Evolutionary conservation across 768 basidiomycete species (phyloP), one percentile per base, ranked within the genome.

Genomic region (Tephrocybe sp.): DNA sequence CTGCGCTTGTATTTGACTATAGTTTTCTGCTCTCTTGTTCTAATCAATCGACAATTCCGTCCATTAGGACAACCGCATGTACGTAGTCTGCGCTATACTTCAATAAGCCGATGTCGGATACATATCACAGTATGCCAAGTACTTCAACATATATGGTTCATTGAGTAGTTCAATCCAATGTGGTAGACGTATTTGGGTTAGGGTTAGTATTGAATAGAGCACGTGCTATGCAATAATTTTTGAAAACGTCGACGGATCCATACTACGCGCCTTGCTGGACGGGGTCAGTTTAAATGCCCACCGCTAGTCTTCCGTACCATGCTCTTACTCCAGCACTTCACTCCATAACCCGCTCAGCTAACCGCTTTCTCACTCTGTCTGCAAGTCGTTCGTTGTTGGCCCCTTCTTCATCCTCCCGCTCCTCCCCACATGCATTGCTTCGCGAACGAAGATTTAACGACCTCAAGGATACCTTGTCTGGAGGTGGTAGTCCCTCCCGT

Each of bases 401-500:
- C 39, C 35, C 56, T 22, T 33, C 53, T 45, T 47, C 59, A 31
- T 32, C 38, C 23, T 48, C 51, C 12, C 34, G 40, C 39, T 32
- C 52, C 12, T 51, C 49, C 17, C 51, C 55, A n/a, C 49, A 48
- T n/a, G 44, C 49, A 11, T 45, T 31, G 54, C 35, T 56, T 14
- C 54, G 53, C 34, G 34, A 61, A 26, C 48, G 44, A 22, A 62
- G 58, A 43, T 45, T 66, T 22, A 53, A 56, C 2, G 66, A 70
- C 39, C 65, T 75, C 32, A 61, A 57, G 26, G 51, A 68, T 33
- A 64, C 64, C 13, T 58, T 82, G 51, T 59, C 64, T 1, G 65
- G 57, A 17, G 52, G 64, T 32, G 64, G 64, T 9, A 72, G 72
- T 57, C 75, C 79, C 3, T 72, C 77, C 12, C 70, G 72, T n/a